Evolutionary conservation across 129 eudicot species (phyloP), one percentile per base, ranked within the genome.

Genomic region (Saposhnikovia divaricata): DNA sequence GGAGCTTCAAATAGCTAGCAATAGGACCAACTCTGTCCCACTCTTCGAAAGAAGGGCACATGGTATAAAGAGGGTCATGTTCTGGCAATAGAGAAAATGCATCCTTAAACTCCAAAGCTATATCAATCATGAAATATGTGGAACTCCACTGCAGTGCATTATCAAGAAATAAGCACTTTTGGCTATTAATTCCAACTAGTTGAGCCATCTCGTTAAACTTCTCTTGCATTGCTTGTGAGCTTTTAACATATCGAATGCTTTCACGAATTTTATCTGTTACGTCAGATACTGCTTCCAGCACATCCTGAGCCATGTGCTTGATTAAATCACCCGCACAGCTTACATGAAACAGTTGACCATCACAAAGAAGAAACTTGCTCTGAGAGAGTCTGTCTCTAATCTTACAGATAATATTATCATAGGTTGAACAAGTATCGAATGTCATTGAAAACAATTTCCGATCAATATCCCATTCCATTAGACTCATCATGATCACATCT

Each of bases 381-480:
- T 94, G 93, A 11, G 88, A 90, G 57, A 94, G 90, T n/a, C 83
- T 91, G 57, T 92, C 98, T 77, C 96, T 85, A 81, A 94, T 87
- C 84, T 83, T 90, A 79, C 87, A 75, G 12, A 88, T 88, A 74
- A 90, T 86, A 66, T 81, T 84, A 55, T 90, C 98, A 77, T 91
- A 84, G 40, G 87, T 66, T n/a, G 83, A 81, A 74, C 77, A 78
- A 55, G 87, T 85, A 70, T 91, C 90, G 50, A 91, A 86, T 8
- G 98, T 94, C 90, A 94, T 75, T 7, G 97, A 92, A 83, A 94
- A 94, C 82, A 94, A 72, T 40, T 90, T 92, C 71, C 97, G 87
- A 70, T 94, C 98, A 43, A 94, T 90, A 78, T 92, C 96, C 98
- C 98, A 94, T 27, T 92, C 91, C 92, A 90, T 90, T 84, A 94